Evolutionary conservation across 768 basidiomycete species (phyloP), one percentile per base, ranked within the genome.

Genomic region (Dioszegia crocea): DNA sequence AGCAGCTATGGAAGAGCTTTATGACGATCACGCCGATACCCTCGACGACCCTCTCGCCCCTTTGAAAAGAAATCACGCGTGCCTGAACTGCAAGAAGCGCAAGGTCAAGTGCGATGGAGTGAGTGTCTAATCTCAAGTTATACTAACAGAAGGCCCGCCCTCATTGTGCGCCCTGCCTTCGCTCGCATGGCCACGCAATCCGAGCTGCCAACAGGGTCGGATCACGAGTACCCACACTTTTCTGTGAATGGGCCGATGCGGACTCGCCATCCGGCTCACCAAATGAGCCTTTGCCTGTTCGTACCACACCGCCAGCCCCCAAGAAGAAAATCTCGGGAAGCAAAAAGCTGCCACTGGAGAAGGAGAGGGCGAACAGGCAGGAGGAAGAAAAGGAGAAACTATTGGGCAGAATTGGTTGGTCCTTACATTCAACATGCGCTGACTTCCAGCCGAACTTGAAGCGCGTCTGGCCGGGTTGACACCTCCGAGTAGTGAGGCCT

Each of bases 91-190:
- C 57, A 71, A 73, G 45, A 69, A 71, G 45, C 67, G 73, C 2
- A 76, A 76, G 57, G 68, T 76, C 54, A 74, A 74, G 52, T 76
- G 75, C 53, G 73, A 74, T 59, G 75, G 70, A 27, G 71, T 65
- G 40, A 59, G 69, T 71, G 30, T 24, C 27, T n/a, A n/a, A n/a
- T 27, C 16, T 1, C 6, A 4, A 19, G n/a, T 10, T 6, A 17
- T 16, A n/a, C 48, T 43, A 39, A 49, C 26, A 26, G 27, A 4
- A 68, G 65, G 54, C 53, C 38, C 53, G 57, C 31, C 68, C 68
- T 12, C 59, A 58, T 4, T 71, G 67, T 56, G 44, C 66, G 6
- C 68, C 67, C 0, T 70, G 71, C 60, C 41, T 74, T 6, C 56
- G 75, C 11, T 71, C 69, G 2, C 70, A 74, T 51, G 66, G 65